Evolutionary conservation across 495 filamentous ascomycete species (phyloP), one percentile per base, ranked within the genome.

Genomic region (Chaetomidium leptoderma): DNA sequence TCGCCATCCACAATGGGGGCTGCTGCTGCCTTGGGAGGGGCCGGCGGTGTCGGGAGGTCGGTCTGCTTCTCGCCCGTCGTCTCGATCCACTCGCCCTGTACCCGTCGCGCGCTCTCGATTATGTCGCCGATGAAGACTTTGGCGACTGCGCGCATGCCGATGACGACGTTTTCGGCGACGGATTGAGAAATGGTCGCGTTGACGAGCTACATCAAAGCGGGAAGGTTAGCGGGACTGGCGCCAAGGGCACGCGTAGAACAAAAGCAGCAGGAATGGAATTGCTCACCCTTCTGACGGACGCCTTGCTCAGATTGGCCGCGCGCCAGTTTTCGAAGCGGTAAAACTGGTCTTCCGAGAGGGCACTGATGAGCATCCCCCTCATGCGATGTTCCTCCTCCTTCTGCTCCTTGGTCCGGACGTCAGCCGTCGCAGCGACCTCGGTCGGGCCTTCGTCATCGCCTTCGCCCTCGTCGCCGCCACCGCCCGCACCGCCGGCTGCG

Each of bases 181-280:
- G 89, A 93, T 70, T 96, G 91, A 1, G 88, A 91, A 13, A 95
- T 84, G 39, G 90, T 91, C 61, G 91, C 89, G 63, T 96, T 96
- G 68, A 90, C 83, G 60, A 91, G 86, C 75, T 89, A 29, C n/a
- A n/a, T n/a, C n/a, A n/a, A n/a, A 29, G 27, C 0, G 10, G 19
- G 32, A n/a, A 43, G 8, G 63, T 74, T 66, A 74, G 66, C 46
- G 4, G 47, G 6, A 36, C 19, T 42, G 3, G 19, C 14, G 11
- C 7, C 24, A 30, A n/a, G n/a, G n/a, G n/a, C n/a, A n/a, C n/a
- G n/a, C n/a, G n/a, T n/a, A n/a, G n/a, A n/a, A n/a, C n/a, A n/a
- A n/a, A n/a, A 23, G 11, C 23, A 46, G 11, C 30, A 47, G 16
- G 21, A 21, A n/a, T 47, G 24, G 6, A 49, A 10, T 7, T 8